phyloP scores from a whole-genome alignment of 306 rosid genomes.

The Albizia julibrissin region DNA sequence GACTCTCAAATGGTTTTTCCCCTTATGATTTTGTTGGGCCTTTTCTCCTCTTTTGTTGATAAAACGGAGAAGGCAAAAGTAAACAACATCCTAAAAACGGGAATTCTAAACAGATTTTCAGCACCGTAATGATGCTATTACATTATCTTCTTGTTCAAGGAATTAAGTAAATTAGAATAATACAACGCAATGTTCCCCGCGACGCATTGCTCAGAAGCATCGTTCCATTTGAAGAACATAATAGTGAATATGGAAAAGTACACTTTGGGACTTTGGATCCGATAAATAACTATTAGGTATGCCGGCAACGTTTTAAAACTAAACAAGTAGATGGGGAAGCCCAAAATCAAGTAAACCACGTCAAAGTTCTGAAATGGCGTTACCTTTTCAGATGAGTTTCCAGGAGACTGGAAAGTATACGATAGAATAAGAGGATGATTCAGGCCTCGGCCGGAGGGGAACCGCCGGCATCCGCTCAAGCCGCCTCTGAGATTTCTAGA shows the following conservation, averaged over 20 bases:
- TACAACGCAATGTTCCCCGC: neutral
- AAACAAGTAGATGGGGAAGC: neutral
- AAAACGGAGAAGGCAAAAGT: neutral
- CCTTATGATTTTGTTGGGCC: neutral
- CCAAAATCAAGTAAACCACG: neutral
- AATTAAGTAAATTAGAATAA: neutral
- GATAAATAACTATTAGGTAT: neutral
- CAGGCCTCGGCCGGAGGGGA: neutral
- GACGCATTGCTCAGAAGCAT: neutral
- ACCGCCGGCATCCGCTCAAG: slow-evolving; percentile 1
- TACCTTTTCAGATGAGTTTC: neutral
- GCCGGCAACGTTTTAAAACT: neutral
- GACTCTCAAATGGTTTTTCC: neutral
- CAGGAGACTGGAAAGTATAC: neutral
- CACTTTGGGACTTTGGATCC: neutral
- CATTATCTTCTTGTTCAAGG: neutral
- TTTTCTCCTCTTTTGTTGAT: neutral
- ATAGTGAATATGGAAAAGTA: neutral
- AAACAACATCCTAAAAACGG: neutral
- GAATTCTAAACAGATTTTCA: neutral
- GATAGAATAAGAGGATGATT: neutral
- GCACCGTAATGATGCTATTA: neutral
- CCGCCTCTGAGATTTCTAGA: slow-evolving; percentile 19
- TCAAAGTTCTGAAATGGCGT: neutral
- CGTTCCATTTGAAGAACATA: neutral